These are phyloP conservation scores for Sarcodon aspratus DNA, from an alignment of 768 basidiomycete species.

Conservation along the genomic window DNA sequence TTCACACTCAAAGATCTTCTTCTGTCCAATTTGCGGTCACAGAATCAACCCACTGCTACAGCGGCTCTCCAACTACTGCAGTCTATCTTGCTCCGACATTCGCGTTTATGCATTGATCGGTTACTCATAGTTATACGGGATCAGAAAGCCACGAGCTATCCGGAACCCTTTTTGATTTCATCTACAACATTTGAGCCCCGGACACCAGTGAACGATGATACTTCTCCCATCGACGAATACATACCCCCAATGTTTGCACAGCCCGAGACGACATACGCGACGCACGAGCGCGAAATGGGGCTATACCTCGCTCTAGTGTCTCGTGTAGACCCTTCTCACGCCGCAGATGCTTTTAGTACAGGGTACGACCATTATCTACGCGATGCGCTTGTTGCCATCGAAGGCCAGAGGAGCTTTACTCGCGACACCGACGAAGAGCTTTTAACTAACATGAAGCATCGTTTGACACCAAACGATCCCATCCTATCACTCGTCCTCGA, in stretches of 20 bases:
- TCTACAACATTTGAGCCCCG: background rate
- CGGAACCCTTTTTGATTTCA: constrained; percentile 41
- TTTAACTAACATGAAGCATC: constrained; percentile 46
- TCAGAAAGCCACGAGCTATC: constrained; percentile 58
- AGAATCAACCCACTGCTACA: constrained; percentile 50
- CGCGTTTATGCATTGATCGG: constrained; percentile 49
- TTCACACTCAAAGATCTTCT: constrained; percentile 90
- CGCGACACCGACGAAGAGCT: constrained; percentile 32
- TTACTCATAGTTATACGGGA: constrained; percentile 64
- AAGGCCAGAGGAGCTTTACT: constrained; percentile 31
- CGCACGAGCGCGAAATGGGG: constrained; percentile 76
- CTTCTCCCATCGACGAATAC: background rate
- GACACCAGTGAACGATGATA: background rate
- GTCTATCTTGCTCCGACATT: constrained; percentile 62
- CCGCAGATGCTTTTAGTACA: constrained; percentile 67
- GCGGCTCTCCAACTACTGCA: constrained; percentile 76
- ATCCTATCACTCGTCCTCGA: constrained; percentile 63
- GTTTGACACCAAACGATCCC: constrained; percentile 69
- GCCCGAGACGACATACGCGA: constrained; percentile 66
- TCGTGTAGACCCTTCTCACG: constrained; percentile 62
- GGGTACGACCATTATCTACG: constrained; percentile 76
- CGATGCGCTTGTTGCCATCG: constrained; percentile 61
- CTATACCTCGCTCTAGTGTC: constrained; percentile 72
- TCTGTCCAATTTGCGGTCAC: constrained; percentile 64
- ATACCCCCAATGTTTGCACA: constrained; percentile 29